Evolutionary conservation across 1,139 yeast species (phyloP).

Genomic region (Yamadazyma mexicana): DNA sequence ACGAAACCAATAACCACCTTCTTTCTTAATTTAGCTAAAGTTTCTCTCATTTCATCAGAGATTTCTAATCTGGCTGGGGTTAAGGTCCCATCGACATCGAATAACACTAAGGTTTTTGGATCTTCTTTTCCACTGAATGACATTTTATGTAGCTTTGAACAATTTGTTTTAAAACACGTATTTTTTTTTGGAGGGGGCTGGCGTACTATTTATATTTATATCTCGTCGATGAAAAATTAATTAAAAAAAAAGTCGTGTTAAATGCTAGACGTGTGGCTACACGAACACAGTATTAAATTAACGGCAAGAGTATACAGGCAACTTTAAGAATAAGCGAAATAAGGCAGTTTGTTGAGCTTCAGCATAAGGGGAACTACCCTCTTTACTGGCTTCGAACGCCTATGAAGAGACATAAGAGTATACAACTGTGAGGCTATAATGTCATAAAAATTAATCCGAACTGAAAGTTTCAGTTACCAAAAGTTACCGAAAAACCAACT

Average conservation of each 20-base stretch:
- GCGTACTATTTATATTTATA: slow-evolving; percentile 7
- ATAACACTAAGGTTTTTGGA: slow-evolving; percentile 70
- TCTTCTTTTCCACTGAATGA: slow-evolving; percentile 54
- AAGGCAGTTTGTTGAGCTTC: too few relatives aligned
- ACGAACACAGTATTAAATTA: background rate
- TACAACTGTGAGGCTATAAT: too few relatives aligned
- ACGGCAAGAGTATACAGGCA: too few relatives aligned
- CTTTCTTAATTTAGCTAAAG: slow-evolving; percentile 74
- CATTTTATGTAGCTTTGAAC: slow-evolving; percentile 27
- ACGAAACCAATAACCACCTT: slow-evolving; percentile 95
- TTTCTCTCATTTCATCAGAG: slow-evolving; percentile 76
- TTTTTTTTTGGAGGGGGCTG: background rate
- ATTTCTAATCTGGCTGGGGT: slow-evolving; percentile 92
- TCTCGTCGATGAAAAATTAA: background rate
- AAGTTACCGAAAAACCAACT: too few relatives aligned
- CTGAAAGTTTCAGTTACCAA: too few relatives aligned
- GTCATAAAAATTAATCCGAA: too few relatives aligned
- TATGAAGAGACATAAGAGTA: too few relatives aligned
- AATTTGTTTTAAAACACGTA: background rate
- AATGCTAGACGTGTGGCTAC: slow-evolving; percentile 5
- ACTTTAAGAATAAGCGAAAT: too few relatives aligned
- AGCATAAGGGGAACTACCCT: too few relatives aligned
- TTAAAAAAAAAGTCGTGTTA: background rate
- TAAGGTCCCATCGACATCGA: slow-evolving; percentile 97
- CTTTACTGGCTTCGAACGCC: too few relatives aligned